Evolutionary conservation across 805 yeast species (phyloP), one percentile per base, ranked within the genome.

Genomic region (Ogataea saltuana): DNA sequence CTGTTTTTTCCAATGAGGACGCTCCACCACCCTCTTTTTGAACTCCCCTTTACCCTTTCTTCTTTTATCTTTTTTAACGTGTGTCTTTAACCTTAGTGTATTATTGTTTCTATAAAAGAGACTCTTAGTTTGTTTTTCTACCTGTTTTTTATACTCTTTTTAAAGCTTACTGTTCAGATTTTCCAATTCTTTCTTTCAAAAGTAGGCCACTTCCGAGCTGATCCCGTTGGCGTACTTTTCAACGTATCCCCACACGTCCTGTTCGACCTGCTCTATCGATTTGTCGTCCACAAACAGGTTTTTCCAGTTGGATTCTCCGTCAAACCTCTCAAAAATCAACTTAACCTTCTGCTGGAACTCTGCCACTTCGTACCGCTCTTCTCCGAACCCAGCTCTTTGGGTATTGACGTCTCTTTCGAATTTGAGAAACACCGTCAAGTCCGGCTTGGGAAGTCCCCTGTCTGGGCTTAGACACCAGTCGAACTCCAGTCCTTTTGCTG

Each of bases 381-480:
- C 85, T 11, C 99, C 99, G 70, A 85, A 93, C 1, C 95, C 95
- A 9, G 79, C 80, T 42, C 98, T 71, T 17, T 70, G 58, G 20
- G 71, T 56, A 30, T 70, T 72, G 6, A 65, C 74, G 49, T 63
- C 57, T 23, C 78, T 72, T 33, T 75, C 67, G 31, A 85, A 72
- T 28, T 86, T 81, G 45, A 93, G 67, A 53, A 91, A 93, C 1
- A 93, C 42, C 0, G 91, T 85, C 37, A 85, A 48, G 63, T 93
- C 99, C 0, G 99, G 98, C 51, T 69, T 76, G 1, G 96, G 89
- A 11, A 93, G 72, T 0, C 98, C 98, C 19, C 64, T 65, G 54
- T 93, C 99, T 1, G 96, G 93, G 22, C 70, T 67, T 15, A 74
- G 65, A 52, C 97, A 85, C 99, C 99, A 93, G 6, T 78, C 71